Evolutionary conservation across 805 yeast genomes (phyloP).

Genomic region (Starmerella scarabaei): DNA sequence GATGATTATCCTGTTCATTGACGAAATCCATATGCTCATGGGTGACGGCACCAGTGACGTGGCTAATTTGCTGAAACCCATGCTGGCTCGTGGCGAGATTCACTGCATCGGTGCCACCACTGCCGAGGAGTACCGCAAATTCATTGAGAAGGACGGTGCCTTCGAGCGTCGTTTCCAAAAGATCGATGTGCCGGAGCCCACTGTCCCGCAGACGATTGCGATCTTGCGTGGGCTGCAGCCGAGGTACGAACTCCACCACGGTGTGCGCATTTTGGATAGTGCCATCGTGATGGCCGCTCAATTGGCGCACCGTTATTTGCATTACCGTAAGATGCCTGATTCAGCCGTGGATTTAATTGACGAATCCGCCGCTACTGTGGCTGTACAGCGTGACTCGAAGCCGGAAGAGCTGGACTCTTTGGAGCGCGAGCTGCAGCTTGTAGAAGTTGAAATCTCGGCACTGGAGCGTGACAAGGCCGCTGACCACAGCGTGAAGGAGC

Average conservation of each 20-base stretch:
- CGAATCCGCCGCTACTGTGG: constrained; percentile 93
- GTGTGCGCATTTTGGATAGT: constrained; percentile 88
- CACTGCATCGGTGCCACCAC: constrained; percentile 99
- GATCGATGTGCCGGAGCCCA: constrained; percentile 90
- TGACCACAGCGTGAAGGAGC: constrained; percentile 67
- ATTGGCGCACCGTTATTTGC: constrained; percentile 83
- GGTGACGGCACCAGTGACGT: constrained; percentile 98
- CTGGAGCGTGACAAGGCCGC: constrained; percentile 90
- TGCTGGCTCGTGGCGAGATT: constrained; percentile 88
- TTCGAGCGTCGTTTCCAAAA: constrained; percentile 97
- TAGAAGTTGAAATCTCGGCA: constrained; percentile 94
- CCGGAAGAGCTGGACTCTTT: constrained; percentile 92
- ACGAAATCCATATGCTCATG: constrained; percentile 98
- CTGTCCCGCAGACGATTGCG: constrained; percentile 85
- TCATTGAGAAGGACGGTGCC: constrained; percentile 93
- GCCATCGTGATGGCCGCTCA: constrained; percentile 92
- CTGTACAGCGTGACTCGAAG: constrained; percentile 94
- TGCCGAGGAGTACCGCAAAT: constrained; percentile 81
- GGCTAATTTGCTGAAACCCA: constrained; percentile 92
- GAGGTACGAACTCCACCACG: constrained; percentile 93
- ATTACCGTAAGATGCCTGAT: constrained; percentile 92
- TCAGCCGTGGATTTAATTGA: constrained; percentile 94
- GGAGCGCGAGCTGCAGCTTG: constrained; percentile 80
- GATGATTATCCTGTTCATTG: constrained; percentile 82
- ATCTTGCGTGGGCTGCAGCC: constrained; percentile 92